These are phyloP conservation scores for Ceratocystiopsis sp. DNA, from an alignment of 2,329 filamentous ascomycete genomes.

Conservation along the genomic window DNA sequence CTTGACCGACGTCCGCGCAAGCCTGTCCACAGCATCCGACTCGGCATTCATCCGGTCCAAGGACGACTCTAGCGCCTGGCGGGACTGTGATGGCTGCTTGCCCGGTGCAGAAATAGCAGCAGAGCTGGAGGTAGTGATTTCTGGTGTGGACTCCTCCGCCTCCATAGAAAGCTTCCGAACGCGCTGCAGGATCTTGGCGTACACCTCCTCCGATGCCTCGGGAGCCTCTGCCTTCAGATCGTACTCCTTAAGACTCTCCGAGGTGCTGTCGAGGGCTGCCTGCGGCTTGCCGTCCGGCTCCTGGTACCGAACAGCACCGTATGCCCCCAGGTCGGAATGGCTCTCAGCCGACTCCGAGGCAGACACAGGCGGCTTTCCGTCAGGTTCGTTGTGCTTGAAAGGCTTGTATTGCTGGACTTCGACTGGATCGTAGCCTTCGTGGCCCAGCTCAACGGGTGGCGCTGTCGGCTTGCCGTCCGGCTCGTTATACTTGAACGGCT, in stretches of 20 bases:
- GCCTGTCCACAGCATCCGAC: constrained; percentile 15
- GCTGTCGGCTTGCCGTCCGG: constrained; percentile 12
- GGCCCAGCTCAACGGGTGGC: constrained; percentile 11
- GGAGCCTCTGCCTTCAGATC: constrained; percentile 12
- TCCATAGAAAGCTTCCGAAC: constrained; percentile 4
- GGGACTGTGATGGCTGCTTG: constrained; percentile 7
- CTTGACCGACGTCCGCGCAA: constrained; percentile 13
- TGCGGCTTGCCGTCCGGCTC: constrained; percentile 10
- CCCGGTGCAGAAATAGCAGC: background rate
- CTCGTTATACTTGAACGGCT: constrained; percentile 19
- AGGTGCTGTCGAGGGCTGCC: constrained; percentile 14
- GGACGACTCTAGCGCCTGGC: constrained; percentile 14
- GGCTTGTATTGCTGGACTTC: constrained; percentile 9
- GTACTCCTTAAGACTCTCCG: constrained; percentile 20
- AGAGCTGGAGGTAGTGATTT: background rate
- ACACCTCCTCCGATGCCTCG: constrained; percentile 15
- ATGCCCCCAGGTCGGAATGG: constrained; percentile 6
- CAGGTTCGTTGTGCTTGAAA: constrained; percentile 10
- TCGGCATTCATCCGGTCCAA: constrained; percentile 15
- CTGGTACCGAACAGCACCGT: constrained; percentile 15
- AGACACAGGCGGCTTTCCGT: constrained; percentile 12
- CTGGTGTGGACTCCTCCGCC: background rate
- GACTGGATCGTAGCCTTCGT: constrained; percentile 4
- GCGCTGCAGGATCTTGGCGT: constrained; percentile 10
- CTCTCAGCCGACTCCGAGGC: no score